A percentile compares a stretch with the other conserved stretches of the same genome.
phyloP scores from a whole-genome alignment of 805 yeast species.

The Cyberlindnera americana region DNA sequence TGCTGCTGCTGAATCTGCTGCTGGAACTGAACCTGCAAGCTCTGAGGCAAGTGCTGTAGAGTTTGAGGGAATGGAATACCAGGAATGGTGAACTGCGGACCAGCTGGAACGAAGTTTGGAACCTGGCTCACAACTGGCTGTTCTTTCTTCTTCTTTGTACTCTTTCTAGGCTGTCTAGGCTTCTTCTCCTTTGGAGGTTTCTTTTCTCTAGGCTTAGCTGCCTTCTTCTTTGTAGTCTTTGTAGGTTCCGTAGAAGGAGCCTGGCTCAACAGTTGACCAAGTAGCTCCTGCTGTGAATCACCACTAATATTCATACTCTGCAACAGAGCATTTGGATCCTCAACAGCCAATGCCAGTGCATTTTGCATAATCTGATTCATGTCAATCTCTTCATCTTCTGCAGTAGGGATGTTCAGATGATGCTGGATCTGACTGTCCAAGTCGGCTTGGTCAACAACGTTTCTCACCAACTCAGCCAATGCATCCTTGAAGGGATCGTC shows the following conservation, averaged over 20 bases:
- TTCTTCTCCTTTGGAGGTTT: conserved; percentile 24
- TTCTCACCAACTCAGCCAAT: conserved; percentile 51
- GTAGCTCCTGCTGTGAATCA: conserved; percentile 9
- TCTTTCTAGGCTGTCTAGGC: conserved; percentile 28
- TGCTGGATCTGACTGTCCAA: conserved; percentile 22
- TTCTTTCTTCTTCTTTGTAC: conserved; percentile 27
- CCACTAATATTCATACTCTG: conserved; percentile 35
- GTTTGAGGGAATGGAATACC: conserved; percentile 23
- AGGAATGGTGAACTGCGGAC: conserved; percentile 16
- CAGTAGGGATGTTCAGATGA: neutral
- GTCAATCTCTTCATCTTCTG: conserved; percentile 48
- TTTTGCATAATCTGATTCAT: conserved; percentile 72
- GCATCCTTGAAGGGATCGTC: conserved; percentile 47
- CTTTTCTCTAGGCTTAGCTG: conserved; percentile 7
- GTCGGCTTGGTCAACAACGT: conserved; percentile 47
- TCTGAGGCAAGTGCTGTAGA: conserved; percentile 22
- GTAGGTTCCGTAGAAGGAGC: conserved; percentile 17
- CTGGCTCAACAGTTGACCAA: conserved; percentile 26
- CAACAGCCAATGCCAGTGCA: conserved; percentile 75
- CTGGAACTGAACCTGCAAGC: conserved; percentile 23
- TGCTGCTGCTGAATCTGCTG: conserved; percentile 26
- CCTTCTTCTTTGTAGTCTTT: conserved; percentile 17
- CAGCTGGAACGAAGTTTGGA: conserved; percentile 23
- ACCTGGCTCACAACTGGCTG: conserved; percentile 22
- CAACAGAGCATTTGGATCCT: conserved; percentile 44